Evolutionary conservation across 1,284 basidiomycete species (phyloP).

Genomic region (Takashimella koratensis): DNA sequence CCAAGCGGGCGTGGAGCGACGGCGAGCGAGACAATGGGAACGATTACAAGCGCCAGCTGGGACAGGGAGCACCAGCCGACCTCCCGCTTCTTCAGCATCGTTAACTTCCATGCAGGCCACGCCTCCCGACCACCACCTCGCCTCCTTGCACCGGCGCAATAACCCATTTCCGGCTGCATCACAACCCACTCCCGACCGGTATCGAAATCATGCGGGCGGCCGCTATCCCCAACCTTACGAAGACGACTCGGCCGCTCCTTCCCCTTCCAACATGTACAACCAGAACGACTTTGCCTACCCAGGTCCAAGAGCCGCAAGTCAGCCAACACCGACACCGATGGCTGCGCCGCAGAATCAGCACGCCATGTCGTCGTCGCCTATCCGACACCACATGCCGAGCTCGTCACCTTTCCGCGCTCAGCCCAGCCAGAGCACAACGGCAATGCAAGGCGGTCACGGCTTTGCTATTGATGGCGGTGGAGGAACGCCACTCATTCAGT

Average conservation of each 20-base stretch:
- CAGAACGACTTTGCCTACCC: background rate
- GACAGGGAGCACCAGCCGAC: no score
- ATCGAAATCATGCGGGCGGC: background rate
- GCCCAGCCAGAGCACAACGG: no score
- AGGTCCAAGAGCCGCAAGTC: background rate
- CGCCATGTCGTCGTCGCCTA: constrained; percentile 14
- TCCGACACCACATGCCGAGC: constrained; percentile 15
- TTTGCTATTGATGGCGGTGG: no score
- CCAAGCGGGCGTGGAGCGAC: constrained; percentile 9
- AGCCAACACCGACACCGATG: constrained; percentile 5
- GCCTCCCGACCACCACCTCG: no score
- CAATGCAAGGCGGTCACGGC: no score
- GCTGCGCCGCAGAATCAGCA: background rate
- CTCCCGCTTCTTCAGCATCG: no score
- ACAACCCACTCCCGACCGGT: background rate
- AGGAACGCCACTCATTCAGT: no score
- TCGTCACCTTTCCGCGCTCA: constrained; percentile 14
- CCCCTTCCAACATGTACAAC: background rate
- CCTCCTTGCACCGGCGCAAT: no score
- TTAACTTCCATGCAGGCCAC: no score
- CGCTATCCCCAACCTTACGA: background rate
- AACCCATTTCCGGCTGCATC: background rate
- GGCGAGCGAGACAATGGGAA: constrained; percentile 12
- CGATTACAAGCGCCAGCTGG: background rate
- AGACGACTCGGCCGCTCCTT: background rate